Conservation (phyloP, 2,329 filamentous ascomycete species). For the Talaromyces sp. region DNA sequence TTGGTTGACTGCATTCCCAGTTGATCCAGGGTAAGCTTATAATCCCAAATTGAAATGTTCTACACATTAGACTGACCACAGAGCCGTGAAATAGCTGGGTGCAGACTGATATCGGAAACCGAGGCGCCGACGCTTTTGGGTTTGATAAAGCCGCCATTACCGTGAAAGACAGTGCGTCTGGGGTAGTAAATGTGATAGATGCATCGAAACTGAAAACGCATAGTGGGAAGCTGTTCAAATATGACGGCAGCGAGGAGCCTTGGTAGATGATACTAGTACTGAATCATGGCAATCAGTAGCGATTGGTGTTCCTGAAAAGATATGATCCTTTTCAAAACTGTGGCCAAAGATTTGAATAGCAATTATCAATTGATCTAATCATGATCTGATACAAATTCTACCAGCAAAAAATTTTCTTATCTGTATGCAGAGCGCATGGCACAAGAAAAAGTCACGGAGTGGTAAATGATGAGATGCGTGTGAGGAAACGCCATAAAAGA, state of each 20-base stretch:
- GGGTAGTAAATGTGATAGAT: slow-evolving; percentile 15
- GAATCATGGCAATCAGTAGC: too few relatives aligned
- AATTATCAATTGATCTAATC: too few relatives aligned
- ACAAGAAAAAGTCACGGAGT: too few relatives aligned
- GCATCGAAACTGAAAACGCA: slow-evolving; percentile 15
- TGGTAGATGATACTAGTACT: too few relatives aligned
- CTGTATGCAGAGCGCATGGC: too few relatives aligned
- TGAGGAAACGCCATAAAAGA: too few relatives aligned
- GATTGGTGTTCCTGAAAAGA: background rate
- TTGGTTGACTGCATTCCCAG: slow-evolving; percentile 22
- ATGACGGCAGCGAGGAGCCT: slow-evolving; percentile 2
- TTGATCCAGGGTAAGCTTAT: slow-evolving; percentile 14
- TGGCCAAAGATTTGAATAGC: too few relatives aligned
- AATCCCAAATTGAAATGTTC: too few relatives aligned
- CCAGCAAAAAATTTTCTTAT: too few relatives aligned
- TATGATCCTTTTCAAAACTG: too few relatives aligned
- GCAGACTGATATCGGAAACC: slow-evolving; percentile 24
- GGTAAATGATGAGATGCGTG: too few relatives aligned
- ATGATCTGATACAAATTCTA: too few relatives aligned
- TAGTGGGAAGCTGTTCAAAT: slow-evolving; percentile 17
- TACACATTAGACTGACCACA: background rate
- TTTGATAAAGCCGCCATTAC: slow-evolving; percentile 20
- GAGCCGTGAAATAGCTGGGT: slow-evolving; percentile 15
- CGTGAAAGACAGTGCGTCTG: slow-evolving; percentile 20
- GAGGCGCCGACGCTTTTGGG: slow-evolving; percentile 21